Evolutionary conservation across 768 basidiomycete species (phyloP).

Genomic region (Dioszegia hungarica): DNA sequence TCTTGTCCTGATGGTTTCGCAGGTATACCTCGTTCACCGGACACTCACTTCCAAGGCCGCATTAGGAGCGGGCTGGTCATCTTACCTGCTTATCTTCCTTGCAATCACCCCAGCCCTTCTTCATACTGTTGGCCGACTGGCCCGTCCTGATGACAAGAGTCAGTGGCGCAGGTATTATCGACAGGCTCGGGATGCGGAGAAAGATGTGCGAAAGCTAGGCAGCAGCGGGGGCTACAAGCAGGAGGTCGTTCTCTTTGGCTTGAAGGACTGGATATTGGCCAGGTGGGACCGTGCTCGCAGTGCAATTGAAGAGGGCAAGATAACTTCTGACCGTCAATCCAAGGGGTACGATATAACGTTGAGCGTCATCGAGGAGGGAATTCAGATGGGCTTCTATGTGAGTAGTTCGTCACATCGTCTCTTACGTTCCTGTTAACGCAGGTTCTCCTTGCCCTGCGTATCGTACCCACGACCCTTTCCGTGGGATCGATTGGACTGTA

Average conservation of each 20-base stretch:
- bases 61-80: no score
- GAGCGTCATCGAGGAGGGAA: constrained; percentile 11
- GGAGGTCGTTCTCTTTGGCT: constrained; percentile 74
- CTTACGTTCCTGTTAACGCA: no score
- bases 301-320: constrained; percentile 45
- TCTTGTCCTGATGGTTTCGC: no score
- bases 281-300: constrained; percentile 68
- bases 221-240: constrained; percentile 70
- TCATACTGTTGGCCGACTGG: no score
- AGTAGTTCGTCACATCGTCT: no score
- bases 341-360: constrained; percentile 3
- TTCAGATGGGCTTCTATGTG: constrained; percentile 27
- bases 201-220: no score
- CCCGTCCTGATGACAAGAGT: no score
- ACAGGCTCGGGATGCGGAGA: constrained; percentile 46
- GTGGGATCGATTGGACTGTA: constrained; percentile 78
- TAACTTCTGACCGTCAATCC: background rate
- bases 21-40: no score
- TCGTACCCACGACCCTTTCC: constrained; percentile 69
- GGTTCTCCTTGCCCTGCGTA: constrained; percentile 69
- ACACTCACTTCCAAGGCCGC: no score
- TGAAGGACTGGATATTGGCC: constrained; percentile 76
- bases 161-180: background rate
- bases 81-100: no score
- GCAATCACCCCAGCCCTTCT: no score